Base-by-base conservation (phyloP, 2,329 filamentous ascomycete species). In the Phoma sp. region DNA sequence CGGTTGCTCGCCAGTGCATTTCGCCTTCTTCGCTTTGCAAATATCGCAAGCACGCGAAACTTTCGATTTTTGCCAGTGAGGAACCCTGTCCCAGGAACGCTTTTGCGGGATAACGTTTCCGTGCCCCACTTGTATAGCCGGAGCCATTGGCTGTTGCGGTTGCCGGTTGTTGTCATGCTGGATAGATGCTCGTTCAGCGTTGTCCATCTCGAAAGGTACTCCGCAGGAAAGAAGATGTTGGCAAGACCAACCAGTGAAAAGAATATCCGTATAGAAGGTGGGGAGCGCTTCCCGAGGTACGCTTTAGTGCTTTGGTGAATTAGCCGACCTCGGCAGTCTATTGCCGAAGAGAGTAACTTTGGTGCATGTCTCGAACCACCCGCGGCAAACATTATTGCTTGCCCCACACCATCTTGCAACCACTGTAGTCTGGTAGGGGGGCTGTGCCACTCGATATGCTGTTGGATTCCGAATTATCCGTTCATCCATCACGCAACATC, bases 21-120 rank as follows among this genome's bases (percentile, higher is more conserved):
- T 70, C 2, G 62, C 60, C 47, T 73, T 73, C 43, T 64, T 71
- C 35, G 61, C 36, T 43, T 72, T 73, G 64, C 70, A 73, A 9
- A 61, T 46, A 35, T 73, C 67, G 58, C 70, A 73, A 9, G 69
- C 70, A 5, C 70, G 49, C 12, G 64, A 71, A 2, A 71, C 70
- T 46, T 71, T 72, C 2, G 58, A 49, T 32, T 61, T 61, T 31
- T 64, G 61, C 15, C 57, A 25, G 10, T 37, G 43, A 10, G 29
- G 29, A 13, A 37, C 3, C 12, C 31, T 33, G 5, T 60, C 51
- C 2, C 51, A 24, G 33, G 40, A 27, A 2, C 60, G 61, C 50
- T 66, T 64, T 43, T 54, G 60, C 7, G 52, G 61, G 35, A 62
- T 43, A 43, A 19, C 12, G 29, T 51, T 46, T 27, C 44, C 41